Evolutionary conservation across 2,329 filamentous ascomycete genomes (phyloP).

Genomic region (Tolypocladium sp.): DNA sequence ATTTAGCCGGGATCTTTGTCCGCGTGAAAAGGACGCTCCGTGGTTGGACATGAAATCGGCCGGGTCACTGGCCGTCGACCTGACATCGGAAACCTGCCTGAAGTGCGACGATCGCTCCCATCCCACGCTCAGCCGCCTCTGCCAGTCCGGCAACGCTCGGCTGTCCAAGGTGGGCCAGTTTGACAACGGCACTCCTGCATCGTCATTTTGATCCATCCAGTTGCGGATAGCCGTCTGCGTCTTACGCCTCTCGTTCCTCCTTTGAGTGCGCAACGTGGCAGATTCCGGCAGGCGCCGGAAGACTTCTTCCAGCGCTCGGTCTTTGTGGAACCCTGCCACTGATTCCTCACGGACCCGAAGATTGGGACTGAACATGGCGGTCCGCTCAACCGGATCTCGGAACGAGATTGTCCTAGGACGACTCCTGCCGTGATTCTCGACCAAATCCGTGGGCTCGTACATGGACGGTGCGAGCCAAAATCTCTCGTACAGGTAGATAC

Average conservation of each 20-base stretch:
- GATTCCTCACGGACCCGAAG: slow-evolving; percentile 74
- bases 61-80: slow-evolving; percentile 55
- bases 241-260: slow-evolving; percentile 57
- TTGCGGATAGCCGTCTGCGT: slow-evolving; percentile 75
- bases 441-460: slow-evolving; percentile 75
- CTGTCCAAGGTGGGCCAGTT: slow-evolving; percentile 42
- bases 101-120: slow-evolving; percentile 38
- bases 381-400: slow-evolving; percentile 42
- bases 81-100: slow-evolving; percentile 43
- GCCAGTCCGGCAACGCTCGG: slow-evolving; percentile 34
- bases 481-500: slow-evolving; percentile 81
- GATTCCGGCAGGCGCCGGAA: slow-evolving; percentile 67
- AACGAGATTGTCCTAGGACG: slow-evolving; percentile 45
- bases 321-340: slow-evolving; percentile 80
- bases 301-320: slow-evolving; percentile 82
- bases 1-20: slow-evolving; percentile 29
- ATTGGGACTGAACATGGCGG: slow-evolving; percentile 64
- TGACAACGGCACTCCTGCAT: slow-evolving; percentile 32
- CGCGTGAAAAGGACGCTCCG: slow-evolving; percentile 23
- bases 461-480: slow-evolving; percentile 65
- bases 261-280: slow-evolving; percentile 48
- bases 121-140: slow-evolving; percentile 42
- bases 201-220: slow-evolving; percentile 76
- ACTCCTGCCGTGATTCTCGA: slow-evolving; percentile 57
- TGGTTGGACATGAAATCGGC: slow-evolving; percentile 51